phyloP scores from a whole-genome alignment of 257 asterid genomes.

The Nyctanthes arbortristis region DNA sequence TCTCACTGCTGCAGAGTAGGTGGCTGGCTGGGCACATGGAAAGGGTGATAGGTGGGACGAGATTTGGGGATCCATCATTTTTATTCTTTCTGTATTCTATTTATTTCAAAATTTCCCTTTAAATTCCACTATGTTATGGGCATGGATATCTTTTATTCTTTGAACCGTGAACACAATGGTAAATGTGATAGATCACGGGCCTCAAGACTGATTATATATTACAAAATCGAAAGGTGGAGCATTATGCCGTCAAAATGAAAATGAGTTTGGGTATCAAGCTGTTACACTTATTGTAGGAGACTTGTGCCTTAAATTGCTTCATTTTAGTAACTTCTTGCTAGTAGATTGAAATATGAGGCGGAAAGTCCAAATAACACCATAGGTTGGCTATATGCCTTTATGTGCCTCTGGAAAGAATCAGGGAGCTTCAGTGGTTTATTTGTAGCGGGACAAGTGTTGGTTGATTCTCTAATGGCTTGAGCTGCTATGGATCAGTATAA shows the following conservation, averaged over 20 bases:
- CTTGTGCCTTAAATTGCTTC: neutral
- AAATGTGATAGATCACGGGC: neutral
- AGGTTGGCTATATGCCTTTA: neutral
- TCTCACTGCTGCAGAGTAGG: too few relatives aligned
- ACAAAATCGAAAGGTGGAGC: neutral
- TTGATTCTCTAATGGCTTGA: neutral
- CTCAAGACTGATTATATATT: too few relatives aligned
- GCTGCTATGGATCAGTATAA: neutral
- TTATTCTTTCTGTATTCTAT: neutral
- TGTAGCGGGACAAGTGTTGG: too few relatives aligned
- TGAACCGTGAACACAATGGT: neutral
- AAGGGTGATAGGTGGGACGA: neutral
- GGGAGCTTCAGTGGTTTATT: neutral
- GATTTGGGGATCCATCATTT: neutral
- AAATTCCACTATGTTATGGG: neutral
- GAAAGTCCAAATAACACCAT: neutral
- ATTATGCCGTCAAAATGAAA: neutral
- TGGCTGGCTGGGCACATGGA: neutral
- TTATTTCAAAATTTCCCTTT: too few relatives aligned
- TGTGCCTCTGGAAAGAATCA: neutral
- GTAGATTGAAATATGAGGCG: neutral
- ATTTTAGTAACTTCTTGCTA: constrained; percentile 4
- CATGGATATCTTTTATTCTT: neutral
- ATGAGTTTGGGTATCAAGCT: neutral
- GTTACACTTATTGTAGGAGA: neutral